These are phyloP conservation scores for Collybia sordida DNA, from an alignment of 768 basidiomycete species.

Conservation along the genomic window DNA sequence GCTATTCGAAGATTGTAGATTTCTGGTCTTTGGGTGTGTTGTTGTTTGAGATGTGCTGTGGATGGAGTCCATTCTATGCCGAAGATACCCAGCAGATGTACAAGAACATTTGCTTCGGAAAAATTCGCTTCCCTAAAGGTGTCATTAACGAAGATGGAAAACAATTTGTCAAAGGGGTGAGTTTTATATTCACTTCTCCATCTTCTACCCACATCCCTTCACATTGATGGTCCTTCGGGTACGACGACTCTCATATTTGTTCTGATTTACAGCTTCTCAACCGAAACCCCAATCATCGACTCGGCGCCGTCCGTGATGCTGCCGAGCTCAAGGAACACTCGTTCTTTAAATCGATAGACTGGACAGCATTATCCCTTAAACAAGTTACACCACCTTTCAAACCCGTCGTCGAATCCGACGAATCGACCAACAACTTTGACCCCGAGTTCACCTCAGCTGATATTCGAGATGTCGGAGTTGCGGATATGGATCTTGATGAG, in stretches of 20 bases:
- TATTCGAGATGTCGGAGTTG: slow-evolving; percentile 67
- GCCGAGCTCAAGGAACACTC: slow-evolving; percentile 94
- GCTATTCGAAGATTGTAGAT: slow-evolving; percentile 97
- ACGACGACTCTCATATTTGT: slow-evolving; percentile 1
- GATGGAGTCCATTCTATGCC: slow-evolving; percentile 99
- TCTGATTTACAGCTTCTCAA: slow-evolving; percentile 74
- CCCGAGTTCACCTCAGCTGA: slow-evolving; percentile 97
- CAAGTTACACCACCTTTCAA: slow-evolving; percentile 98
- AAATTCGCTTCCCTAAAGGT: slow-evolving; percentile 96
- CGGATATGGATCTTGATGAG: slow-evolving; percentile 52
- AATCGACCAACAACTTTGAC: slow-evolving; percentile 97
- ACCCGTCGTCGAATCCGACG: slow-evolving; percentile 96
- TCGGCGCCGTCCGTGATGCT: slow-evolving; percentile 89
- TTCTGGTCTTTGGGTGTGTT: slow-evolving; percentile 97
- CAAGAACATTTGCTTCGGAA: slow-evolving; percentile 97
- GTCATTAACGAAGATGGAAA: slow-evolving; percentile 98
- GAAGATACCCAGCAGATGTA: slow-evolving; percentile 99
- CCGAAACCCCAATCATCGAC: slow-evolving; percentile 95
- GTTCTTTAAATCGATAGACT: slow-evolving; percentile 92
- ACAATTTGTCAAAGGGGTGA: slow-evolving; percentile 96
- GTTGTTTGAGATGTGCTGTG: slow-evolving; percentile 99
- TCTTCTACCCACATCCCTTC: slow-evolving; percentile 3
- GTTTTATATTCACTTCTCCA: slow-evolving; percentile 29
- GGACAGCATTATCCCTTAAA: slow-evolving; percentile 82
- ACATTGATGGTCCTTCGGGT: slow-evolving; percentile 15